A percentile compares a stretch with the other conserved stretches of the same genome.
Evolutionary conservation across 2,329 filamentous ascomycete genomes (phyloP).

Genomic region (Diaporthe eres): DNA sequence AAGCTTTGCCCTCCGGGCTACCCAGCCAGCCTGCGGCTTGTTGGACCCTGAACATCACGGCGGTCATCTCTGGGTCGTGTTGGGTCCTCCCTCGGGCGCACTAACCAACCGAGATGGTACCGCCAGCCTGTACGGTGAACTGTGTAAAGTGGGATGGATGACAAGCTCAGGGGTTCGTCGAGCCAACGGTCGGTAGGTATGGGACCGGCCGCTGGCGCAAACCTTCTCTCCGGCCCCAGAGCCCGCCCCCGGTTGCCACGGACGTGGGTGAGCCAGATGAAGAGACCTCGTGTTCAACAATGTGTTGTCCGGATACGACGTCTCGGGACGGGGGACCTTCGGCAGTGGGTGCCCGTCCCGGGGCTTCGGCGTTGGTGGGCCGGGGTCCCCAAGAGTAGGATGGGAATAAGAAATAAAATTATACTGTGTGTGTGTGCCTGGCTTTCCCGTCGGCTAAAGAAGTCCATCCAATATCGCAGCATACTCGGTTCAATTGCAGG

Average conservation of each 20-base stretch:
- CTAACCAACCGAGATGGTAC: constrained; percentile 20
- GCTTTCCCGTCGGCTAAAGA: constrained; percentile 25
- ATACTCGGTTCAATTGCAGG: background rate
- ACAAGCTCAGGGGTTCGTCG: background rate
- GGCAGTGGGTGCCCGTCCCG: constrained; percentile 27
- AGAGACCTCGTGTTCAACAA: constrained; percentile 18
- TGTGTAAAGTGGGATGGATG: constrained; percentile 31
- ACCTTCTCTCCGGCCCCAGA: constrained; percentile 27
- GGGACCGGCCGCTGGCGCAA: constrained; percentile 27
- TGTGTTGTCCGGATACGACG: constrained; percentile 23
- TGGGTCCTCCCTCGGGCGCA: constrained; percentile 9
- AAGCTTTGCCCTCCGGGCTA: constrained; percentile 25
- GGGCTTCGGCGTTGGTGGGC: constrained; percentile 19
- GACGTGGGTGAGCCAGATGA: constrained; percentile 13
- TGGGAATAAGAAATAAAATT: background rate
- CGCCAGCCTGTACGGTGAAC: constrained; percentile 1
- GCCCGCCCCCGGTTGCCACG: constrained; percentile 22
- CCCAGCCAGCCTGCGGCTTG: constrained; percentile 11
- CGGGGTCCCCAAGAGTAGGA: constrained; percentile 19
- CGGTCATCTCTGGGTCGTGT: constrained; percentile 1
- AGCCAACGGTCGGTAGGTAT: constrained; percentile 23
- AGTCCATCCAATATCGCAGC: background rate
- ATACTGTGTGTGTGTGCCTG: background rate
- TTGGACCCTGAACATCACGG: constrained; percentile 33
- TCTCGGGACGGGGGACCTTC: constrained; percentile 25